Base-by-base conservation (phyloP, 1,284 basidiomycete genomes). In the Cryptococcus hybrid region DNA sequence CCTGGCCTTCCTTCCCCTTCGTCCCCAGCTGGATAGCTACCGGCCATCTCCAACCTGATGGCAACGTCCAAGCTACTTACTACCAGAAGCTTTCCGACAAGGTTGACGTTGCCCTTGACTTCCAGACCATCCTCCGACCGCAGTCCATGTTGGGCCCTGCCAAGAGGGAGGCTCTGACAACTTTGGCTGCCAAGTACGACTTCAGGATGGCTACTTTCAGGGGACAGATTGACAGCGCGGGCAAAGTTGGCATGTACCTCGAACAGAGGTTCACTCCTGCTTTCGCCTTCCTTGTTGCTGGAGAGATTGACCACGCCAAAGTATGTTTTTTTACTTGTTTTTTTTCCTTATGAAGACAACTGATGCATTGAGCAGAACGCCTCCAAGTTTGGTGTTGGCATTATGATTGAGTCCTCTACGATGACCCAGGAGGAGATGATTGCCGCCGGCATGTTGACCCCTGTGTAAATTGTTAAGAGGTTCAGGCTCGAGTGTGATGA, bases 271-370 rank as follows among this genome's bases (percentile, higher is more conserved):
- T 99, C 77, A 91, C 91, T 24, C 96, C 96, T 7, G 87, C 90
- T 9, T 97, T 99, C 73, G 87, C 91, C 4, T 94, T 99, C 83
- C 81, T 95, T 66, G 87, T 99, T 61, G 86, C 90, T 13, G 95
- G 96, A 12, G 95, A 99, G 83, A 93, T 99, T 65, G 96, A 99
- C 78, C 95, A 99, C 84, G 88, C 92, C 82, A 96, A 95, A 85
- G 91, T 90, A 66, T 67, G 82, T 73, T 11, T 9, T 18, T 18
- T 18, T 18, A 18, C 18, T 18, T 18, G 18, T 18, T 18, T n/a
- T 24, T 11, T 15, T 38, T 18, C 18, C 18, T 18, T 18, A 18
- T 37, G 4, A 13, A 7, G 7, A 35, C 30, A 38, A 45, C 59
- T 58, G 36, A 53, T 15, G 11, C 24, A n/a, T 24, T 54, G 53